Evolutionary conservation across 139 green algal genomes (phyloP), one percentile per base, ranked within the genome.

Genomic region (Monoraphidium neglectum): DNA sequence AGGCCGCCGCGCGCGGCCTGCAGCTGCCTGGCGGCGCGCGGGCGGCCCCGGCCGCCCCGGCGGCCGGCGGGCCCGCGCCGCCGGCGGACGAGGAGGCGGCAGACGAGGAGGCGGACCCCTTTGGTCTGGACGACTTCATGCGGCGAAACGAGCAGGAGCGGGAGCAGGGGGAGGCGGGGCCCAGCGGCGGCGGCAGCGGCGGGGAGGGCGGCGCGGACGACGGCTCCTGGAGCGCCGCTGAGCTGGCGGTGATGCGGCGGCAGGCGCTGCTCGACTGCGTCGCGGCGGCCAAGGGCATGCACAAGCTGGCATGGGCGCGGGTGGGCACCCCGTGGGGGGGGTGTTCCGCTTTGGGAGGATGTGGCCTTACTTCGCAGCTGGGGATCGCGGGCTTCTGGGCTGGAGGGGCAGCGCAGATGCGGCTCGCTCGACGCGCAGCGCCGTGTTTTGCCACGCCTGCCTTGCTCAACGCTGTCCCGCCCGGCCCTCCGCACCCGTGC

Each of bases 231-330:
- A 77, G 72, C 53, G 23, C 47, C 15, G 65, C n/a, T 0, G 83
- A 72, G 46, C 47, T 78, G 26, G 35, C 65, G 43, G 64, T 64
- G 40, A 83, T 88, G 84, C 82, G 84, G 61, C 80, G 85, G 37
- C 83, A 86, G 18, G 88, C 86, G n/a, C 76, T 92, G 70, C 49
- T 91, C n/a, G 83, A 88, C 62, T 90, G 88, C 72, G 43, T 92
- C 16, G 72, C 84, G 24, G 74, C 76, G 5, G 79, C 78, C 26
- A 84, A 84, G 69, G 75, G 30, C 4, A 63, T 72, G 37, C 88
- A 88, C 75, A 43, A 75, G 68, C 67, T 83, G 8, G 46, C 78
- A 5, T 92, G 88, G 88, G 88, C 88, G 1, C 78, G 84, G 23
- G 83, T 81, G n/a, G 80, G 80, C n/a, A n/a, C n/a, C n/a, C n/a